Percentiles rank a stretch among this genome's conserved stretches.
Evolutionary conservation across 2,329 filamentous ascomycete genomes (phyloP).

Genomic region (Myotisia sp.): DNA sequence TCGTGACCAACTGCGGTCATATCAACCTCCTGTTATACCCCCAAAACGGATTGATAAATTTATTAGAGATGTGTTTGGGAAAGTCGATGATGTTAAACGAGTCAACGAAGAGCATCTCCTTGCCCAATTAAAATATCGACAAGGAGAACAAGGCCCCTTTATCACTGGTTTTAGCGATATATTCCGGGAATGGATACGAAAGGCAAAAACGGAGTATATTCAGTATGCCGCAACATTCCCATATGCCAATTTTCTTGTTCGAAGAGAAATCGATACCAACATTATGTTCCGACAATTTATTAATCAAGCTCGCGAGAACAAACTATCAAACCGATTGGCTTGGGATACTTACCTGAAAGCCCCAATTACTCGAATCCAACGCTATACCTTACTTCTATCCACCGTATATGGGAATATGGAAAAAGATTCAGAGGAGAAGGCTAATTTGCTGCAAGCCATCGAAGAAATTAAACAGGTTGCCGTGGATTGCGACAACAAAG

Average conservation of each 20-base stretch:
- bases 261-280: slow-evolving; percentile 72
- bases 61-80: slow-evolving; percentile 73
- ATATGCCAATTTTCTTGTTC: slow-evolving; percentile 65
- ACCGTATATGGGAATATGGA: slow-evolving; percentile 74
- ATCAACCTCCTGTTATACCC: slow-evolving; percentile 66
- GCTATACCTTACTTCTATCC: slow-evolving; percentile 69
- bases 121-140: slow-evolving; percentile 87
- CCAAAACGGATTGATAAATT: slow-evolving; percentile 68
- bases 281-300: slow-evolving; percentile 75
- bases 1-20: slow-evolving; percentile 58
- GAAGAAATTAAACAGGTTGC: slow-evolving; percentile 85
- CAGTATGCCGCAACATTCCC: slow-evolving; percentile 86
- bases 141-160: slow-evolving; percentile 93
- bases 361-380: slow-evolving; percentile 81
- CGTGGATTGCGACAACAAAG: slow-evolving; percentile 77
- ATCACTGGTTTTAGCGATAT: slow-evolving; percentile 90
- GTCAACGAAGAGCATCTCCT: slow-evolving; percentile 88
- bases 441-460: slow-evolving; percentile 68
- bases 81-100: slow-evolving; percentile 71
- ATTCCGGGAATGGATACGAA: slow-evolving; percentile 95
- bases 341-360: slow-evolving; percentile 93
- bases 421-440: slow-evolving; percentile 77
- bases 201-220: slow-evolving; percentile 75
- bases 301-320: slow-evolving; percentile 63
- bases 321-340: slow-evolving; percentile 64